phyloP scores from a whole-genome alignment of 1,139 yeast genomes.

The Zygosaccharomyces sapae region DNA sequence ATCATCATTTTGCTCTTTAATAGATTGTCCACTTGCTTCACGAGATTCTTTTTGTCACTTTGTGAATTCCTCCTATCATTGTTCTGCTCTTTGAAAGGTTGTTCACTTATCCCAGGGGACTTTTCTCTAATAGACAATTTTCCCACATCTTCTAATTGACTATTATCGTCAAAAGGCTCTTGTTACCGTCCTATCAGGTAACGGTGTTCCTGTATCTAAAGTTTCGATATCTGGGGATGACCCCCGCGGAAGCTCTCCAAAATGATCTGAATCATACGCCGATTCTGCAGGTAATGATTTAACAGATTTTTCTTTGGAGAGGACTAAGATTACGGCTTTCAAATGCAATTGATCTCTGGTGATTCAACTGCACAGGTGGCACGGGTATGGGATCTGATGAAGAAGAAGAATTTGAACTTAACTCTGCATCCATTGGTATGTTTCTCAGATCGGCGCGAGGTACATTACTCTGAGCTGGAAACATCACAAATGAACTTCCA shows the following conservation, averaged over 20 bases:
- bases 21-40: too few species aligned
- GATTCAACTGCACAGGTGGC: conserved; percentile 6
- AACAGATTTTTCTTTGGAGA: conserved; percentile 11
- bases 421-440: conserved; percentile 14
- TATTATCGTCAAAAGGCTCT: not conserved
- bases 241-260: conserved; percentile 2
- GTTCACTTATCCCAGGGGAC: not conserved
- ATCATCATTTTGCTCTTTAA: too few species aligned
- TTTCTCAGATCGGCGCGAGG: not conserved
- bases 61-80: not conserved
- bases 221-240: conserved; percentile 5
- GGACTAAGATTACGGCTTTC: conserved; percentile 12
- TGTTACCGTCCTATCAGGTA: conserved; percentile 3
- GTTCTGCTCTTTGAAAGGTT: not conserved
- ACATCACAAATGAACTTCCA: not conserved
- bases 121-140: not conserved
- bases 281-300: conserved; percentile 5
- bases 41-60: not conserved
- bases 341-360: not conserved
- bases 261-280: not conserved
- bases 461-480: not conserved
- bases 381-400: conserved; percentile 3
- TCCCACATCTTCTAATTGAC: not conserved
- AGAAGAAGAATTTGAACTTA: conserved; percentile 10
- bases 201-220: conserved; percentile 12